Percentiles rank a stretch among this genome's conserved stretches.
phyloP scores from a whole-genome alignment of 345 rosid genomes.

The Abelmoschus esculentus region DNA sequence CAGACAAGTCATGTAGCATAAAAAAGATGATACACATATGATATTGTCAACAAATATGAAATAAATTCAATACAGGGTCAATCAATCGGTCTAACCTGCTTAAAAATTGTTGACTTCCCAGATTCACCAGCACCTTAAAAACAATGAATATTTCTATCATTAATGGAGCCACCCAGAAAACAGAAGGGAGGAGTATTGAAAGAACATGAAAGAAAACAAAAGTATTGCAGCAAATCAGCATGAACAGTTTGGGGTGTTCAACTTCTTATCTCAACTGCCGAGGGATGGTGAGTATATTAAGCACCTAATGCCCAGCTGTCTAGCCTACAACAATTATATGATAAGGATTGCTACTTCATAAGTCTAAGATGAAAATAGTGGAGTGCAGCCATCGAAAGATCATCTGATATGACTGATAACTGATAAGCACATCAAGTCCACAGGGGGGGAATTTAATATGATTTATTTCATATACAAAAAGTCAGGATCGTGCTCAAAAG shows the following conservation, averaged over 20 bases:
- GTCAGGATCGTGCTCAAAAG: neutral
- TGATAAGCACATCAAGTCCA: neutral
- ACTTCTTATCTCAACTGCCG: neutral
- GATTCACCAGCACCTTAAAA: conserved; percentile 93
- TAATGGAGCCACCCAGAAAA: neutral
- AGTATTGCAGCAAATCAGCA: neutral
- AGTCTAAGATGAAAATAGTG: neutral
- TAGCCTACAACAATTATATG: neutral
- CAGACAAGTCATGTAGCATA: conserved; percentile 2
- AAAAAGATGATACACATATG: neutral
- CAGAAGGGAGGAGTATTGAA: neutral
- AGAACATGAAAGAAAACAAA: neutral
- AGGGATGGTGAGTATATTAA: neutral
- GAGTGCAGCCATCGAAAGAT: neutral
- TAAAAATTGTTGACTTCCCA: conserved; percentile 96
- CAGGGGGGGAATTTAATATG: neutral
- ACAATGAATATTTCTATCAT: conserved; percentile 3
- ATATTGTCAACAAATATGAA: neutral
- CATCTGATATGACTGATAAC: neutral
- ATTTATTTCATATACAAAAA: neutral
- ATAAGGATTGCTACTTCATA: neutral
- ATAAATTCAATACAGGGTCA: neutral
- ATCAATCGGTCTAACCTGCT: conserved; percentile 58
- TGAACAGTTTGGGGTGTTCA: neutral
- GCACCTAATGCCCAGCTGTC: neutral